phyloP scores from a whole-genome alignment of 768 basidiomycete genomes.

The Auricularia sp. region DNA sequence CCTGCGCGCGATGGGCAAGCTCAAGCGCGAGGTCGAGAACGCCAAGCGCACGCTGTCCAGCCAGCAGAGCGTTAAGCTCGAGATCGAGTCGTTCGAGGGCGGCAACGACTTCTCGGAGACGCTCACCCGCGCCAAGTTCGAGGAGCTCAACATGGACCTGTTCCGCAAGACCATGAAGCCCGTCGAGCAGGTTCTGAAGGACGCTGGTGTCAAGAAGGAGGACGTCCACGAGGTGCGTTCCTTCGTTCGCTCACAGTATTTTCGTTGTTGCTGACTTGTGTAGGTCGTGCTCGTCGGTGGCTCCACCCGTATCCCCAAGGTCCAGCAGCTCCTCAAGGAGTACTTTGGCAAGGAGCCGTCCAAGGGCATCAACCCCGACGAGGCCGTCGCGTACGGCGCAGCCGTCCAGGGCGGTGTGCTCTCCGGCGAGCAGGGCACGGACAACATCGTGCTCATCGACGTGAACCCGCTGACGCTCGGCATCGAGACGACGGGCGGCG shows the following conservation, averaged over 20 bases:
- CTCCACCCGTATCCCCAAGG: constrained; percentile 99
- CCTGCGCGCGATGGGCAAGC: constrained; percentile 77
- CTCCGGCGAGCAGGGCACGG: constrained; percentile 83
- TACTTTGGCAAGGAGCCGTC: constrained; percentile 98
- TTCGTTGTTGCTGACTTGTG: neutral
- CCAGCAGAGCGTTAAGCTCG: constrained; percentile 84
- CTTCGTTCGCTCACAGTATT: neutral
- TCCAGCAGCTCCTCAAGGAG: constrained; percentile 96
- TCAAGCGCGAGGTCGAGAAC: constrained; percentile 80
- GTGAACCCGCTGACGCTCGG: constrained; percentile 95
- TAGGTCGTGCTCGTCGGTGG: constrained; percentile 88
- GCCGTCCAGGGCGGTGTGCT: constrained; percentile 98
- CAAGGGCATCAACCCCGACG: constrained; percentile 98
- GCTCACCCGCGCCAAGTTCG: constrained; percentile 95
- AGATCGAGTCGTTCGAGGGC: constrained; percentile 92
- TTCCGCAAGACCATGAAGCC: constrained; percentile 99
- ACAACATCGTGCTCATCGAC: constrained; percentile 89
- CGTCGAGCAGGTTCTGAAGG: constrained; percentile 97
- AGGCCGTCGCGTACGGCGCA: constrained; percentile 98
- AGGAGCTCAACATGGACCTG: constrained; percentile 96
- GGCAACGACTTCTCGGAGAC: constrained; percentile 98
- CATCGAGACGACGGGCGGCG: constrained; percentile 98
- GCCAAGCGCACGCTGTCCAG: constrained; percentile 86
- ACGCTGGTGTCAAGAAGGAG: constrained; percentile 96
- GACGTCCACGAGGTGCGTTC: constrained; percentile 71